Evolutionary conservation across 495 filamentous ascomycete species (phyloP).

Genomic region (Alectoria sarmentosa): DNA sequence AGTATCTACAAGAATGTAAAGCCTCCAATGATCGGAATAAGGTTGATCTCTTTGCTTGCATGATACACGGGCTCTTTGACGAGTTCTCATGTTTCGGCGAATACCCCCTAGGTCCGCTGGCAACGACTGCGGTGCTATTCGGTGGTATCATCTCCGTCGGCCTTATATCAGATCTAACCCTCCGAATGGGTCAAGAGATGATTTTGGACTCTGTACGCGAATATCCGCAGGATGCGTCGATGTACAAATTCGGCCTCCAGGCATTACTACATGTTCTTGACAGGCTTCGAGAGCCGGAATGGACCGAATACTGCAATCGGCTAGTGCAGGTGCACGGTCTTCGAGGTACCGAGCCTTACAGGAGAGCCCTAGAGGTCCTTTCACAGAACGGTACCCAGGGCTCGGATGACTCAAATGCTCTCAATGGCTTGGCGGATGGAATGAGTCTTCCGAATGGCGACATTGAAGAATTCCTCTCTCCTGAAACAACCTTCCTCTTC

Average conservation of each 20-base stretch:
- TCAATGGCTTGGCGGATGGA: slow-evolving; percentile 36
- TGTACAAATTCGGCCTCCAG: slow-evolving; percentile 99
- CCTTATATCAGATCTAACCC: slow-evolving; percentile 78
- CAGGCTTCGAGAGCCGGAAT: slow-evolving; percentile 65
- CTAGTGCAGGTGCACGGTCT: slow-evolving; percentile 74
- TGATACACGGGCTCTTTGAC: slow-evolving; percentile 97
- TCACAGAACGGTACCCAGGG: slow-evolving; percentile 46
- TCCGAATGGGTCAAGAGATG: slow-evolving; percentile 90
- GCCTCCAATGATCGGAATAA: slow-evolving; percentile 72
- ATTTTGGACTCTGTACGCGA: slow-evolving; percentile 90
- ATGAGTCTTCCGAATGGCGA: slow-evolving; percentile 55
- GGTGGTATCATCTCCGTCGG: slow-evolving; percentile 93
- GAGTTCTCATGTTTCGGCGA: slow-evolving; percentile 93
- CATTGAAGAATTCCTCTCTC: slow-evolving; percentile 47
- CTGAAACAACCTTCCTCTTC: slow-evolving; percentile 58
- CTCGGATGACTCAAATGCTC: slow-evolving; percentile 21
- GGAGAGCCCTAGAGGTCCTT: slow-evolving; percentile 73
- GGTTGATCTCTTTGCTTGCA: slow-evolving; percentile 93
- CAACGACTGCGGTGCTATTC: slow-evolving; percentile 92
- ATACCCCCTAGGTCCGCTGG: slow-evolving; percentile 88
- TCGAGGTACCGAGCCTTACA: slow-evolving; percentile 75
- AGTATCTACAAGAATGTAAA: slow-evolving; percentile 76
- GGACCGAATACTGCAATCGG: slow-evolving; percentile 81
- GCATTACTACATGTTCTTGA: slow-evolving; percentile 80
- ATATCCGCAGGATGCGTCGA: slow-evolving; percentile 67